Base-by-base conservation (phyloP, 1,284 basidiomycete genomes). In the Afroboletus lepidellus region DNA sequence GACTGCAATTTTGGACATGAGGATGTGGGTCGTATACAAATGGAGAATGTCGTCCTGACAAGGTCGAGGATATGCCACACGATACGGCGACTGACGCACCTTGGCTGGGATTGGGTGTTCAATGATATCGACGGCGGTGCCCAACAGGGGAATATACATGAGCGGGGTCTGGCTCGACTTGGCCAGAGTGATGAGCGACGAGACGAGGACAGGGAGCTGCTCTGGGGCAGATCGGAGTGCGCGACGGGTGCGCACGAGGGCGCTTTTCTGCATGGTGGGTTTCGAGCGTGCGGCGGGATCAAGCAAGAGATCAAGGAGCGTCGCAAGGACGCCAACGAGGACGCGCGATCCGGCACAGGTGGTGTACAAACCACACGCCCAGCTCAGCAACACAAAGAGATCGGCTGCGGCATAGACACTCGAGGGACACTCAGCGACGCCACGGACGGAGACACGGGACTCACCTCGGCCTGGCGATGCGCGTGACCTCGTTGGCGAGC, bases 321-420 rank as follows among this genome's bases (percentile, higher is more conserved):
- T 63, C 0, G 85, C 83, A 55, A 87, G 72, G 18, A 77, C 74
- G 23, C 73, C 71, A 16, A 83, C 60, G 18, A 90, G 75, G 2
- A 71, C 69, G 2, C 63, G 70, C 78, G 79, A 87, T 23, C 73
- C 61, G 12, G 80, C 60, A 56, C 77, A 81, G 9, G 74, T 71
- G 5, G 75, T 68, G 62, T 89, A 90, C 37, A 92, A 67, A 13
- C 76, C 77, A 61, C 84, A 87, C 8, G 81, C 74, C 89, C 91
- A 94, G 58, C 76, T 83, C 32, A 92, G 74, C 7, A 94, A 77
- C 18, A 88, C 81, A 62, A 87, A 88, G 30, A 87, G 61, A 57
- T 87, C 81, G 8, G 80, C 70, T 8, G 85, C 72, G 2, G 87
- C 84, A 61, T 80, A 77, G 7, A 84, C 78, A 58, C 85, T 86